Base-by-base conservation (phyloP, 371 early-diverging fungal species). In the Circinella umbellata region DNA sequence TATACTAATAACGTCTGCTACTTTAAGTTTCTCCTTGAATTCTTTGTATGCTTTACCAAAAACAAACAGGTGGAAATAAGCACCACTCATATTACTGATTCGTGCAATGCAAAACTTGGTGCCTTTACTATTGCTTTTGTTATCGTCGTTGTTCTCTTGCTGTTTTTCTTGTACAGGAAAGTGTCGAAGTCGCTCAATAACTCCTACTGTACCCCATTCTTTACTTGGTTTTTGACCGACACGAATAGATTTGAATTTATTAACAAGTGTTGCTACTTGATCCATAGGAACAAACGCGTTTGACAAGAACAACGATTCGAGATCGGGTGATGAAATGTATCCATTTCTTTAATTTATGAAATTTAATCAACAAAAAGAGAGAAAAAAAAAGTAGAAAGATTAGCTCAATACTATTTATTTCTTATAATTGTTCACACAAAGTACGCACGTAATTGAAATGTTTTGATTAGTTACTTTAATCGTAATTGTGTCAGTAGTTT, bases 161-260 rank as follows among this genome's bases (percentile, higher is more conserved):
- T 42, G 42, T 42, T 42, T 15, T 51, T 51, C 51, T 39, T 65
- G 61, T 2, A 62, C 42, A 9, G 42, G 42, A 11, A 9, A 42
- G 6, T 6, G 6, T 55, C 39, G 60, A 20, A 63, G 18, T 11
- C 76, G 74, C 35, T 83, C 80, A 0, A 83, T 66, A 1, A 83
- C 69, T 4, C 80, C 83, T 18, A 75, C 73, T 0, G 83, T 80
- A 2, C 73, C 65, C 83, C 83, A 83, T 42, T 80, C 59, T 4
- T 69, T 35, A 3, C 74, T 72, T 10, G 80, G 83, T 49, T 76
- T 77, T 0, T 63, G 53, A 3, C 78, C 79, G 9, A 83, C 69
- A 42, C 67, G 67, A 18, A 78, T 80, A 7, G 80, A 75, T 5
- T 39, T 53, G 59, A 42, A 75, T 47, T 66, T 64, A 7, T 27